Percentiles rank a stretch among this genome's conserved stretches.
These are phyloP conservation scores for Leccinum cinnamomeum DNA, from an alignment of 1,284 basidiomycete genomes.

Conservation along the genomic window DNA sequence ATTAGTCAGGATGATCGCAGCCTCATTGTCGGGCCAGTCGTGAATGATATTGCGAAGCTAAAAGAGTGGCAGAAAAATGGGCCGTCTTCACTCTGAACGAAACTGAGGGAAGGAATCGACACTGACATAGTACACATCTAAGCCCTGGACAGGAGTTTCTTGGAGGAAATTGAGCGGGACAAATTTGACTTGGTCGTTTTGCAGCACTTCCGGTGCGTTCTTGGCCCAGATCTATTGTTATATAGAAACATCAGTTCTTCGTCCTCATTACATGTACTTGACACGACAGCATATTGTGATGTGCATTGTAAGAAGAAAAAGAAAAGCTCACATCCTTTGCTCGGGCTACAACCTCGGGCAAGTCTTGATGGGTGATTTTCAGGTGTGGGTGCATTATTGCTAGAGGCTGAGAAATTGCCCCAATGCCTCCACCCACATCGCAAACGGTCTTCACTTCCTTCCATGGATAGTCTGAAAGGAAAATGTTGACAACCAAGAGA, in stretches of 20 bases:
- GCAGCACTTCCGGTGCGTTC: conserved; percentile 36
- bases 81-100: background rate
- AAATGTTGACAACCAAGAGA: background rate
- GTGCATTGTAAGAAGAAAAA: background rate
- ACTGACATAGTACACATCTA: conserved; percentile 48
- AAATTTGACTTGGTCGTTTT: conserved; percentile 38
- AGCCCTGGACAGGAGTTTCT: conserved; percentile 40
- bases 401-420: conserved; percentile 44
- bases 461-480: conserved; percentile 44
- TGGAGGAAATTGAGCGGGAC: conserved; percentile 46
- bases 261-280: background rate
- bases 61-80: background rate
- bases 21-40: conserved; percentile 29
- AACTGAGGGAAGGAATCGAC: background rate
- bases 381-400: conserved; percentile 42
- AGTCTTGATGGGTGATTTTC: conserved; percentile 48
- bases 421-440: conserved; percentile 51
- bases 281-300: background rate
- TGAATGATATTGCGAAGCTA: conserved; percentile 32
- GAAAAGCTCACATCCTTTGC: conserved; percentile 26
- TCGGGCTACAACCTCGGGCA: conserved; percentile 38
- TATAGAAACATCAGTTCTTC: conserved; percentile 3
- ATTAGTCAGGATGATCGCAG: conserved; percentile 22
- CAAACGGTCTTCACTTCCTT: conserved; percentile 40
- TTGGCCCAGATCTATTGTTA: conserved; percentile 36